These are phyloP conservation scores for Oryza officinalis DNA, from an alignment of 176 grass and related monocot species.

Conservation along the genomic window DNA sequence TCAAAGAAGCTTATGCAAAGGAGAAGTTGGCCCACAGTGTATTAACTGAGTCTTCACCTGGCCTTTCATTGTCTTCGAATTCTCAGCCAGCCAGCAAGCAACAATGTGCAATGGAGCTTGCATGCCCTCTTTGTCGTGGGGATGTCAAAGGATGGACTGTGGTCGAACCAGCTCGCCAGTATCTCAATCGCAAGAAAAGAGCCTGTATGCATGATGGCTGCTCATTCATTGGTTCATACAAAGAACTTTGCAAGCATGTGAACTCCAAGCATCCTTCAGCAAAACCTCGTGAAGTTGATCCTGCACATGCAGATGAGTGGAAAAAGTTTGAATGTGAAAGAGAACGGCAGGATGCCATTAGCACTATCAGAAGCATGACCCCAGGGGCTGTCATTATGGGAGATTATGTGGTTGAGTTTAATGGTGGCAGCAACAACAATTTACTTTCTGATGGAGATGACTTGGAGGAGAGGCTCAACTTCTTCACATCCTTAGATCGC, in stretches of 20 bases:
- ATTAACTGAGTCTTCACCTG: slow-evolving; percentile 20
- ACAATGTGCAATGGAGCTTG: slow-evolving; percentile 56
- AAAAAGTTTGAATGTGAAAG: slow-evolving; percentile 70
- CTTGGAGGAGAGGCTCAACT: slow-evolving; percentile 51
- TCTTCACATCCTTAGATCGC: slow-evolving; percentile 53
- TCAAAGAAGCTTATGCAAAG: slow-evolving; percentile 74
- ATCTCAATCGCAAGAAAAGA: slow-evolving; percentile 81
- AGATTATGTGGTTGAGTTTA: slow-evolving; percentile 93
- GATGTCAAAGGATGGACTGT: slow-evolving; percentile 95
- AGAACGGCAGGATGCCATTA: slow-evolving; percentile 83
- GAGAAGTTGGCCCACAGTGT: slow-evolving; percentile 39
- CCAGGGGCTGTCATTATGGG: slow-evolving; percentile 77
- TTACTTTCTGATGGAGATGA: slow-evolving; percentile 42
- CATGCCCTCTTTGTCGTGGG: slow-evolving; percentile 85
- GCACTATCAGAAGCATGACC: slow-evolving; percentile 76
- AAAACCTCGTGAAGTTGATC: slow-evolving; percentile 73
- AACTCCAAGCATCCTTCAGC: slow-evolving; percentile 61
- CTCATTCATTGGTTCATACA: slow-evolving; percentile 75
- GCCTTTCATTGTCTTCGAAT: slow-evolving; percentile 26
- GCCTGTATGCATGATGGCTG: slow-evolving; percentile 74
- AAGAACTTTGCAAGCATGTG: slow-evolving; percentile 76
- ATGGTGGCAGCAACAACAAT: slow-evolving; percentile 40
- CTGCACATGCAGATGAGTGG: slow-evolving; percentile 79
- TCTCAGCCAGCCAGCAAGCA: slow-evolving; percentile 37
- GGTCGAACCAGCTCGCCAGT: slow-evolving; percentile 72